These are phyloP conservation scores for Haematococcus sp. DNA, from an alignment of 139 green algal genomes.

Conservation along the genomic window DNA sequence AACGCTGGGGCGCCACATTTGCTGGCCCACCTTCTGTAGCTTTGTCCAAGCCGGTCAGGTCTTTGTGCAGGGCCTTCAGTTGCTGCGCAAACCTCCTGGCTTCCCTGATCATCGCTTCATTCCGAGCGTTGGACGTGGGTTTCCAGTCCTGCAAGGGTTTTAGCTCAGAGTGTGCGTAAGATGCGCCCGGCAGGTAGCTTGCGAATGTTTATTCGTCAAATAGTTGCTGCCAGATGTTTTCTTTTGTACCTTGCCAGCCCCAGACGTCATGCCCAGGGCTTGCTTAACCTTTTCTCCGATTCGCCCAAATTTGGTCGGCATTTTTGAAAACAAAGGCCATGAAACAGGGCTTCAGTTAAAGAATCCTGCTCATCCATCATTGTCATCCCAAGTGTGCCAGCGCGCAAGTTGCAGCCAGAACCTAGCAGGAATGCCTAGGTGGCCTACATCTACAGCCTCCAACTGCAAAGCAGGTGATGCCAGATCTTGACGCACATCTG, in stretches of 20 bases:
- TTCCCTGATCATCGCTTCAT: slow-evolving; percentile 32
- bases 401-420: too few relatives aligned
- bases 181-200: background rate
- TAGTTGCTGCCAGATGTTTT: background rate
- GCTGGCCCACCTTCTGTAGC: slow-evolving; percentile 15
- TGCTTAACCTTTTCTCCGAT: slow-evolving; percentile 8
- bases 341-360: too few relatives aligned
- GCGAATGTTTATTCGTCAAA: background rate
- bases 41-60: slow-evolving; percentile 17
- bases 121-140: slow-evolving; percentile 32
- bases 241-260: background rate
- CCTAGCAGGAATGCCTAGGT: too few relatives aligned
- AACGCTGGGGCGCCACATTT: background rate
- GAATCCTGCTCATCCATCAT: too few relatives aligned
- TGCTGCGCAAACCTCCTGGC: slow-evolving; percentile 26
- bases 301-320: background rate
- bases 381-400: too few relatives aligned
- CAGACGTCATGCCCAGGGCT: slow-evolving; percentile 1
- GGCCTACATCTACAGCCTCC: too few relatives aligned
- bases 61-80: slow-evolving; percentile 25
- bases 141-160: slow-evolving; percentile 22
- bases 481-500: too few relatives aligned
- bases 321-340: too few relatives aligned
- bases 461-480: too few relatives aligned
- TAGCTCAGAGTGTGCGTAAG: background rate